phyloP scores from a whole-genome alignment of 768 basidiomycete species.

The Melanogaster broomeanus region DNA sequence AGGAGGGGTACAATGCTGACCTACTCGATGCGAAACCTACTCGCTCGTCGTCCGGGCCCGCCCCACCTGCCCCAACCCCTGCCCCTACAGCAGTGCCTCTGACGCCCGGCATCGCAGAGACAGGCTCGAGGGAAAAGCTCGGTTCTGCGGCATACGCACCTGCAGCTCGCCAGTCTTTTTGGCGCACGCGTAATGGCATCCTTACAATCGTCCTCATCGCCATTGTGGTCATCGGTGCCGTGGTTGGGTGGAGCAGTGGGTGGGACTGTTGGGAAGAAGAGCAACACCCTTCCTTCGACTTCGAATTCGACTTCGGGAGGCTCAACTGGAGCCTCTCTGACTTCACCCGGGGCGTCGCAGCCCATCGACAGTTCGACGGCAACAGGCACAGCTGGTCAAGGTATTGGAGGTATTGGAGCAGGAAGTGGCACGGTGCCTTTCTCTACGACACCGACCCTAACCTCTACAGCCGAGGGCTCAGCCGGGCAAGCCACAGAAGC shows the following conservation, averaged over 20 bases:
- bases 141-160: not conserved
- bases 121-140: constrained; percentile 13
- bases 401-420: not conserved
- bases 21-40: constrained; percentile 34
- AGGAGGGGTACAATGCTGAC: constrained; percentile 60
- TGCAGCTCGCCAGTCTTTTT: constrained; percentile 40
- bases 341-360: too few species aligned
- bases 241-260: constrained; percentile 64
- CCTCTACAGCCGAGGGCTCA: too few species aligned
- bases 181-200: constrained; percentile 47
- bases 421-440: too few species aligned
- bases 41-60: constrained; percentile 22
- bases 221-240: constrained; percentile 48
- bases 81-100: constrained; percentile 13
- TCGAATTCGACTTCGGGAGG: too few species aligned
- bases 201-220: constrained; percentile 38
- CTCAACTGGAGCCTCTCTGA: not conserved
- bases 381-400: not conserved
- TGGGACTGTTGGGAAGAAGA: constrained; percentile 40
- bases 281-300: too few species aligned
- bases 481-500: not conserved
- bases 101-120: constrained; percentile 10
- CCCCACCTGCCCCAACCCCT: constrained; percentile 16
- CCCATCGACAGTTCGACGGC: not conserved
- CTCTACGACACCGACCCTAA: too few species aligned